A percentile compares a stretch with the other conserved stretches of the same genome.
phyloP scores from a whole-genome alignment of 345 rosid genomes.

The Euphorbia tirucalli region DNA sequence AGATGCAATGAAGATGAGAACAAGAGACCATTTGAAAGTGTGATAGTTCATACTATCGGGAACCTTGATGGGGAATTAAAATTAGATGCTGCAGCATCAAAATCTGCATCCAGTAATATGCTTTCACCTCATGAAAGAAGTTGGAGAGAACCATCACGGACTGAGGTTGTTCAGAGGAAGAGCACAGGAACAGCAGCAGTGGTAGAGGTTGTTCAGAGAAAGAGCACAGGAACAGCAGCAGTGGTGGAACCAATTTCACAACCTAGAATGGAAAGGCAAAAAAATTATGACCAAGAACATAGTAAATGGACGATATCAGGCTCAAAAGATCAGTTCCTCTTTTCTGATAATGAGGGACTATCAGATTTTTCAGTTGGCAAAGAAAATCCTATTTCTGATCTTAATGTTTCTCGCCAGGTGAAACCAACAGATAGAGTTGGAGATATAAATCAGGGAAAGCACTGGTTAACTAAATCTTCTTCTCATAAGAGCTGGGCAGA shows the following conservation, averaged over 20 bases:
- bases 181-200: background rate
- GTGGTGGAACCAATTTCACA: background rate
- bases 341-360: no score
- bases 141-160: slow-evolving; percentile 16
- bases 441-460: no score
- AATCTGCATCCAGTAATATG: slow-evolving; percentile 1
- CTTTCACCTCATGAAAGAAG: slow-evolving; percentile 7
- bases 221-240: background rate
- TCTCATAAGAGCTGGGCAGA: slow-evolving; percentile 88
- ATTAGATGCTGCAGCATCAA: slow-evolving; percentile 20
- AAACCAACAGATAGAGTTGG: background rate
- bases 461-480: no score
- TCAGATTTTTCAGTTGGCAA: no score
- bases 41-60: slow-evolving; percentile 7
- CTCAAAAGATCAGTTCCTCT: background rate
- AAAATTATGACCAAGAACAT: no score
- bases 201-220: background rate
- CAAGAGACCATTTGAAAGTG: background rate
- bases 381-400: no score
- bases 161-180: background rate
- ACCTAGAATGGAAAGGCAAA: background rate
- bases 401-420: background rate
- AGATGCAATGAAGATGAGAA: slow-evolving; percentile 25
- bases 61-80: slow-evolving; percentile 23
- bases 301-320: slow-evolving; percentile 5